phyloP scores from a whole-genome alignment of 1,139 yeast species.

The Protomyces arabidopsidicola region DNA sequence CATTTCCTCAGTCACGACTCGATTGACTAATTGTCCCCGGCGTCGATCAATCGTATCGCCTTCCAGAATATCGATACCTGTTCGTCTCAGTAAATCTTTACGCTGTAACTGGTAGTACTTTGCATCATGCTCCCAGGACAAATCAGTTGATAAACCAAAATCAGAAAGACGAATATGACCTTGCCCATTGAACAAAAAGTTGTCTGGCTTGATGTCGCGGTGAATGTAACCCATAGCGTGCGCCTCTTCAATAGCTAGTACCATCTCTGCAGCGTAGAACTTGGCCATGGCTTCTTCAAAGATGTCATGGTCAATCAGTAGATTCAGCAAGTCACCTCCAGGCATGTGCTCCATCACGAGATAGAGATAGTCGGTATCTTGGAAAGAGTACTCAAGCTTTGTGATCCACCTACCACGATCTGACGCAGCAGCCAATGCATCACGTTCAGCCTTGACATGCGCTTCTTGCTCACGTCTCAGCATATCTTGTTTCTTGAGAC shows the following conservation, averaged over 20 bases:
- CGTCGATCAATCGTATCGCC: slow-evolving; percentile 27
- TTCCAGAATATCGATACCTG: slow-evolving; percentile 23
- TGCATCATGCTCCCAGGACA: slow-evolving; percentile 71
- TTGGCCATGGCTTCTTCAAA: slow-evolving; percentile 81
- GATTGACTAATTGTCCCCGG: slow-evolving; percentile 3
- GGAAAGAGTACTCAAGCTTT: slow-evolving; percentile 26
- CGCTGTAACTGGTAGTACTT: slow-evolving; percentile 25
- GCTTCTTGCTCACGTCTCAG: slow-evolving; percentile 45
- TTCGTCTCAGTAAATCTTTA: slow-evolving; percentile 17
- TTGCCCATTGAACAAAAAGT: slow-evolving; percentile 70
- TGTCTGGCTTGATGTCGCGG: slow-evolving; percentile 71
- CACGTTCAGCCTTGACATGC: slow-evolving; percentile 55
- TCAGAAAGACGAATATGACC: slow-evolving; percentile 83
- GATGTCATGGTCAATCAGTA: slow-evolving; percentile 71
- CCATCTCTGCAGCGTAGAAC: slow-evolving; percentile 78
- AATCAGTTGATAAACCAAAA: slow-evolving; percentile 53
- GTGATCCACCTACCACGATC: slow-evolving; percentile 25
- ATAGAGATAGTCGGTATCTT: slow-evolving; percentile 64
- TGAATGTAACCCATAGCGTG: slow-evolving; percentile 82
- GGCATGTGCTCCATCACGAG: slow-evolving; percentile 95
- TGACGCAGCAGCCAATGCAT: slow-evolving; percentile 24
- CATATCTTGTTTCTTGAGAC: slow-evolving; percentile 28
- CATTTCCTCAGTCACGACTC: neutral
- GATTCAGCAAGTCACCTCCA: slow-evolving; percentile 83
- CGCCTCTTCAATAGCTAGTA: slow-evolving; percentile 72